Base-by-base conservation (phyloP, 192 early-diverging fungal species). In the Coemansia aciculifera region DNA sequence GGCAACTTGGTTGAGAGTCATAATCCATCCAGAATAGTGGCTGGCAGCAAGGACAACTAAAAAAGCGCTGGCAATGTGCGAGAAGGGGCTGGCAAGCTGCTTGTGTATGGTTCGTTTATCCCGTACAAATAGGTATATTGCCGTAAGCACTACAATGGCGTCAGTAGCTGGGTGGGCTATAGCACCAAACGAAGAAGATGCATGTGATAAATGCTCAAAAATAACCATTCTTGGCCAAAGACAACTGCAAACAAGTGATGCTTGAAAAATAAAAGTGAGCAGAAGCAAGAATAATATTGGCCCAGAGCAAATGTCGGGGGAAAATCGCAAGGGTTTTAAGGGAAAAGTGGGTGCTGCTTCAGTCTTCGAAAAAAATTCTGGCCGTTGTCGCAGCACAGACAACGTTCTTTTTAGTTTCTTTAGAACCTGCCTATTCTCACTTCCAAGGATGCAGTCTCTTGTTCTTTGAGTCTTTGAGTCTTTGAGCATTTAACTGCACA, bases 41-140 rank as follows among this genome's bases (percentile, higher is more conserved):
- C 40, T 21, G 29, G 54, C 54, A 3, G 70, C 54, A 40, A 65
- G 9, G 6, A 66, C 23, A 1, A 63, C 62, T n/a, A 72, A 34
- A 31, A 64, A 37, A 10, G 66, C 12, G 15, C 32, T 37, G 19
- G 66, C 66, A 34, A 32, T 42, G 42, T 23, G 27, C 31, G 21
- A 60, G 39, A 48, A n/a, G 15, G 56, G 66, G 21, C 23, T 44
- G 3, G 57, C 5, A 11, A 44, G n/a, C 23, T 19, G 42, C 9
- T 6, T 5, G 34, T 32, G 31, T 9, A 34, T 36, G 56, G 29
- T n/a, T 8, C 6, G 11, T n/a, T 34, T 59, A 19, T 59, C 34
- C 31, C 13, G 56, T 19, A 15, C 54, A 17, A 57, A 5, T 32
- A 57, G 12, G 13, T 17, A 57, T 1, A 57, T 6, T n/a, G 56